Conservation (phyloP, 2,329 filamentous ascomycete genomes). For the Colletotrichum godetiae region DNA sequence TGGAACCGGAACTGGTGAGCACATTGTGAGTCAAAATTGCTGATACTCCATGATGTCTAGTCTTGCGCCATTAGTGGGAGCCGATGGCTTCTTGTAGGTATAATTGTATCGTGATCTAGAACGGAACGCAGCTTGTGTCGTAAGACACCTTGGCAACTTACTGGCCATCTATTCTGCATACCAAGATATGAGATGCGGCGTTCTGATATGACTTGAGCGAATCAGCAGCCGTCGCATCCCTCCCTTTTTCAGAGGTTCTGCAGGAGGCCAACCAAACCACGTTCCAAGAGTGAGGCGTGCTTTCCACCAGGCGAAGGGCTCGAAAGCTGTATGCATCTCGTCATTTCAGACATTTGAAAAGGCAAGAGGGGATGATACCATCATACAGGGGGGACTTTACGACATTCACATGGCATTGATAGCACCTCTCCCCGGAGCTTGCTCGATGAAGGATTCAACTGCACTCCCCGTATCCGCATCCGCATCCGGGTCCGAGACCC, state of each 20-base stretch:
- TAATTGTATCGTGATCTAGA: background rate
- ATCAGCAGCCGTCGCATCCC: background rate
- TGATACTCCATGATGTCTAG: background rate
- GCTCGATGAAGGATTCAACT: background rate
- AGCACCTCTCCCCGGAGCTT: background rate
- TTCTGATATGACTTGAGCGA: background rate
- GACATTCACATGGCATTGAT: background rate
- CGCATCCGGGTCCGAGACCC: conserved; percentile 18
- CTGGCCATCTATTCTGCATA: background rate
- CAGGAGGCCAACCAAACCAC: background rate
- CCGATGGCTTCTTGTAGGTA: background rate
- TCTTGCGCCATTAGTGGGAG: background rate
- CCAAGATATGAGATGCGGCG: background rate
- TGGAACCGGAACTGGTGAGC: background rate
- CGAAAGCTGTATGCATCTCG: background rate
- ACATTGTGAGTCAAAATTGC: background rate
- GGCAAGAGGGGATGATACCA: background rate
- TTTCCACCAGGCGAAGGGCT: background rate
- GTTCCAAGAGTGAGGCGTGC: background rate
- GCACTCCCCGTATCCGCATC: conserved; percentile 28
- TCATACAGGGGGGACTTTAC: background rate
- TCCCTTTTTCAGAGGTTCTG: background rate
- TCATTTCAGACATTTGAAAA: background rate
- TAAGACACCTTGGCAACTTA: background rate
- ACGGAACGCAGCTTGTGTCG: too few relatives aligned